These are phyloP conservation scores for Penstemon newberryi DNA, from an alignment of 257 asterid genomes.

Conservation along the genomic window DNA sequence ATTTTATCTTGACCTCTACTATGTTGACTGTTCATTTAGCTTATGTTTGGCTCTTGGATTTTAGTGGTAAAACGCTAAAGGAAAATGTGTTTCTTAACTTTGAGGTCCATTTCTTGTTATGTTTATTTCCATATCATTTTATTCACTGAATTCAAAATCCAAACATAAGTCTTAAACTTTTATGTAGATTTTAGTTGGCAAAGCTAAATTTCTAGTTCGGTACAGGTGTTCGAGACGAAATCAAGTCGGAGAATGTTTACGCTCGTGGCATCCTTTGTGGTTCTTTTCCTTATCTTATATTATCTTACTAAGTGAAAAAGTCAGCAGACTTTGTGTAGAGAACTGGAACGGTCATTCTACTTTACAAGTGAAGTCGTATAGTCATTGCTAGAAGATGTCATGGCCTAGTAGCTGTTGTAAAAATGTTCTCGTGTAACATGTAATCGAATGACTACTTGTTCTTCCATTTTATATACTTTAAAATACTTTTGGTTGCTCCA, in stretches of 20 bases:
- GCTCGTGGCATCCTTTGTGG: slow-evolving; percentile 86
- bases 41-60: no score
- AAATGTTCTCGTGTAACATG: slow-evolving; percentile 17
- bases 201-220: slow-evolving; percentile 6
- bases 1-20: slow-evolving; percentile 6
- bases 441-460: background rate
- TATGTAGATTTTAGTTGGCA: background rate
- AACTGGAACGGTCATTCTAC: slow-evolving; percentile 16
- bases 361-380: background rate
- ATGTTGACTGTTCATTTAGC: no score
- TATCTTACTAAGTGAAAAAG: slow-evolving; percentile 67
- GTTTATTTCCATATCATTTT: no score
- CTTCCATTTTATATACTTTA: no score
- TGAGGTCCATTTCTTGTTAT: no score
- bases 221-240: slow-evolving; percentile 93
- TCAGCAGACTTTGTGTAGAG: slow-evolving; percentile 17
- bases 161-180: background rate
- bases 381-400: slow-evolving; percentile 11
- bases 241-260: slow-evolving; percentile 82
- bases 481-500: no score
- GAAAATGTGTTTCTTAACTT: no score
- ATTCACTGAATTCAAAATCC: no score
- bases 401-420: slow-evolving; percentile 22
- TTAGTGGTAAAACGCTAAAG: no score
- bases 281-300: slow-evolving; percentile 71